These are phyloP conservation scores for Hibiscus syriacus DNA, from an alignment of 345 rosid genomes.

Conservation along the genomic window DNA sequence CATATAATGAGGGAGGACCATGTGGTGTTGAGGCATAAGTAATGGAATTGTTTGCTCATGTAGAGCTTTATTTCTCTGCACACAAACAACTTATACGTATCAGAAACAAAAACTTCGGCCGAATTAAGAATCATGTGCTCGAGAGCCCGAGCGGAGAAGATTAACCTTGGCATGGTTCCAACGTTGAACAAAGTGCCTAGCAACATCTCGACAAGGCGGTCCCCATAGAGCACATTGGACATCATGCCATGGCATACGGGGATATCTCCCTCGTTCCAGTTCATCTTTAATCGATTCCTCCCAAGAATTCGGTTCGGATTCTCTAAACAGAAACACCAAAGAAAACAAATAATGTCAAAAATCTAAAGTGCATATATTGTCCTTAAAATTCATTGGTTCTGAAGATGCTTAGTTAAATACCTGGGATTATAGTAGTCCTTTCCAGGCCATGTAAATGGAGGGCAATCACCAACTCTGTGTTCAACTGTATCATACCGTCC, in stretches of 20 bases:
- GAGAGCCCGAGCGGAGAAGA: background rate
- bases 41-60: conserved; percentile 76
- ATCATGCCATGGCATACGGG: conserved; percentile 99
- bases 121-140: background rate
- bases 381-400: background rate
- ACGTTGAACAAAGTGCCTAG: conserved; percentile 88
- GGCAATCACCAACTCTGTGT: conserved; percentile 69
- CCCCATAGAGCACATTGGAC: conserved; percentile 98
- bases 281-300: conserved; percentile 85
- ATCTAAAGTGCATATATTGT: background rate
- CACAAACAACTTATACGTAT: conserved; percentile 8
- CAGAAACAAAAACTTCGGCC: conserved; percentile 1
- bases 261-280: conserved; percentile 60
- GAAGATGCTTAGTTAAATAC: conserved; percentile 22
- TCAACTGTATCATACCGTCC: conserved; percentile 79
- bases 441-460: conserved; percentile 77
- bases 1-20: conserved; percentile 96
- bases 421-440: conserved; percentile 96
- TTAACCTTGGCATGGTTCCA: conserved; percentile 97
- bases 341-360: background rate
- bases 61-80: conserved; percentile 82
- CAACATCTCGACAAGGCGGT: conserved; percentile 85
- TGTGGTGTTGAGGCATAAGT: conserved; percentile 88
- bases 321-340: conserved; percentile 38
- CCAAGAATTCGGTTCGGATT: conserved; percentile 97